phyloP scores from a whole-genome alignment of 2,329 filamentous ascomycete species.

The Xylariaceae sp. region DNA sequence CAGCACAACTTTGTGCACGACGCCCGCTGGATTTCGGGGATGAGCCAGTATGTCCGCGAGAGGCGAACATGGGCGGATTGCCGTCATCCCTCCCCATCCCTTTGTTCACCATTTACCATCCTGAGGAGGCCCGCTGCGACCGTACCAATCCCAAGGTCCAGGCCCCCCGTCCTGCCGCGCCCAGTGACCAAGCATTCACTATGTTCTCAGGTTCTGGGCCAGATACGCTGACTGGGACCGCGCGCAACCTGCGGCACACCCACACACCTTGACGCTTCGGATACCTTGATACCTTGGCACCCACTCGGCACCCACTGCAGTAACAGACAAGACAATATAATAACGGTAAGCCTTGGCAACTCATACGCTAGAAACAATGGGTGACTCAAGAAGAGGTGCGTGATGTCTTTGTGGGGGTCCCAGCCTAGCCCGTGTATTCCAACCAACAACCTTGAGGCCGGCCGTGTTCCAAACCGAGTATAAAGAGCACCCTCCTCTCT shows the following conservation, averaged over 20 bases:
- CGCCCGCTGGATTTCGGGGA: slow-evolving; percentile 26
- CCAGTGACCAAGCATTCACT: slow-evolving; percentile 9
- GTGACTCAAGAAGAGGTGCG: slow-evolving; percentile 8
- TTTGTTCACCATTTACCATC: slow-evolving; percentile 10
- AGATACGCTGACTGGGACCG: slow-evolving; percentile 9
- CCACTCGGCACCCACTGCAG: slow-evolving; percentile 24
- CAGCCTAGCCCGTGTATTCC: slow-evolving; percentile 19
- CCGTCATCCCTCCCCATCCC: slow-evolving; percentile 3
- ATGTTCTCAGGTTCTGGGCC: background rate
- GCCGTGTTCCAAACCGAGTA: slow-evolving; percentile 17
- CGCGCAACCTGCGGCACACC: slow-evolving; percentile 18
- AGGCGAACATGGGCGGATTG: slow-evolving; percentile 18
- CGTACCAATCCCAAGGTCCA: slow-evolving; percentile 5
- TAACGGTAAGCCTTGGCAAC: slow-evolving; percentile 39
- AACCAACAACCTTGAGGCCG: background rate
- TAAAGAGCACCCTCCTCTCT: slow-evolving; percentile 28
- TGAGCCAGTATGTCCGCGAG: slow-evolving; percentile 26
- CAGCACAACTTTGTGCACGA: slow-evolving; percentile 18
- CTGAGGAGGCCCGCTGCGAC: slow-evolving; percentile 19
- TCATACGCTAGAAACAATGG: slow-evolving; percentile 28
- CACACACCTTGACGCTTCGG: too few species aligned
- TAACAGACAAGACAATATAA: slow-evolving; percentile 26
- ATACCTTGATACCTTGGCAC: too few species aligned
- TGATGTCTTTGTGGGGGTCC: slow-evolving; percentile 28
- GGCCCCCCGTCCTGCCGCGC: slow-evolving; percentile 10